Base-by-base conservation (phyloP, 331 rosid species). In the Malus hybrid region DNA sequence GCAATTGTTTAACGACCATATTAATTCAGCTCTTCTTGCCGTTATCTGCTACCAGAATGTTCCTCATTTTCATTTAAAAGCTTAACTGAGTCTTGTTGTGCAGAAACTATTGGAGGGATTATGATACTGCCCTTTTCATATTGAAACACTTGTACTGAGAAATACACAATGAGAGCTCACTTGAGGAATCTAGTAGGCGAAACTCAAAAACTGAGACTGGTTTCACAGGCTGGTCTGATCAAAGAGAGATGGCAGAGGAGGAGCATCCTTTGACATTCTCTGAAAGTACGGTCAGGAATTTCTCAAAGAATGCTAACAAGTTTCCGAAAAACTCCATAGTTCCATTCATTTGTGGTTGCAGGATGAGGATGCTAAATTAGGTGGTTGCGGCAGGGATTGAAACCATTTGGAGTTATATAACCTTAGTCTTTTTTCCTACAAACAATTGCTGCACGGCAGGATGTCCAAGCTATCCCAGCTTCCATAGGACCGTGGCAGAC, bases 51-150 rank as follows among this genome's bases (percentile, higher is more conserved):
- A 46, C 36, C 16, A 3, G 19, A 16, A 16, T 61, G 19, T 10
- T 42, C 14, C 19, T 24, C 69, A 19, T 61, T 3, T 61, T 73
- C 50, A 32, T 7, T 6, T 6, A 7, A 54, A 34, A 20, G 6
- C 34, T 12, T 46, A 0, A 55, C 62, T 16, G 19, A 75, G 73
- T 62, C 32, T 73, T 77, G 81, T 68, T 19, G 50, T 72, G 76
- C 96, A 95, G 93, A 82, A 95, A 95, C 86, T 92, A 90, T 79
- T 92, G 97, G 99, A 88, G 99, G 87, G 97, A 95, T 81, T 55
- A 79, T 75, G 97, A 95, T 77, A 95, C 97, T 6, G 93, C 97
- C 7, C 91, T 95, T 65, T 95, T 90, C 81, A 90, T 92, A 78
- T 80, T 92, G 86, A 90, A 83, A 83, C 97, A 92, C 93, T 79